phyloP scores from a whole-genome alignment of 306 rosid genomes.

The Oxytropis ochrocephala region DNA sequence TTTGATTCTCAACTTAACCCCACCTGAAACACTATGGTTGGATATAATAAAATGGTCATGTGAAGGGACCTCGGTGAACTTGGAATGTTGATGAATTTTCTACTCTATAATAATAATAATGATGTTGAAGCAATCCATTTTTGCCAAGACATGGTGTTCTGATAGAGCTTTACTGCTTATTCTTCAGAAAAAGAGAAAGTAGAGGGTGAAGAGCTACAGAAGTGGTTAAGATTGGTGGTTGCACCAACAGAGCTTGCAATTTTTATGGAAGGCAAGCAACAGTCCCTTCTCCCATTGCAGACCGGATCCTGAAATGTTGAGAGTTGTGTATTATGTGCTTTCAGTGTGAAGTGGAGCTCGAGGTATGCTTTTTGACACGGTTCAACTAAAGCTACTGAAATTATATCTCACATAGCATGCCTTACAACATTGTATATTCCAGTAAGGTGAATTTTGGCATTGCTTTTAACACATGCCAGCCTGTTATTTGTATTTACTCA shows the following conservation, averaged over 20 bases:
- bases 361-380: slow-evolving; percentile 26
- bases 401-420: slow-evolving; percentile 32
- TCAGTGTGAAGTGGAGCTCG: slow-evolving; percentile 19
- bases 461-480: slow-evolving; percentile 34
- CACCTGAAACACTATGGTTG: not conserved
- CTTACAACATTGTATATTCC: slow-evolving; percentile 51
- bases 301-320: slow-evolving; percentile 26
- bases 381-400: slow-evolving; percentile 29
- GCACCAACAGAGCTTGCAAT: slow-evolving; percentile 77
- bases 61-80: not conserved
- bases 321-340: slow-evolving; percentile 19
- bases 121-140: not conserved
- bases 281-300: slow-evolving; percentile 62
- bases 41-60: not conserved
- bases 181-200: slow-evolving; percentile 86
- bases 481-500: slow-evolving; percentile 30
- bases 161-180: slow-evolving; percentile 30
- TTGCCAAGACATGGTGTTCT: slow-evolving; percentile 10
- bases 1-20: not conserved
- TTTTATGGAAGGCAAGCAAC: slow-evolving; percentile 68
- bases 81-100: not conserved
- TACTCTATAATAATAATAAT: not conserved
- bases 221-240: slow-evolving; percentile 90
- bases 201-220: slow-evolving; percentile 88
- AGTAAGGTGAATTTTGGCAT: slow-evolving; percentile 41